These are phyloP conservation scores for Tolypocladium paradoxum DNA, from an alignment of 2,329 filamentous ascomycete genomes.

Conservation along the genomic window DNA sequence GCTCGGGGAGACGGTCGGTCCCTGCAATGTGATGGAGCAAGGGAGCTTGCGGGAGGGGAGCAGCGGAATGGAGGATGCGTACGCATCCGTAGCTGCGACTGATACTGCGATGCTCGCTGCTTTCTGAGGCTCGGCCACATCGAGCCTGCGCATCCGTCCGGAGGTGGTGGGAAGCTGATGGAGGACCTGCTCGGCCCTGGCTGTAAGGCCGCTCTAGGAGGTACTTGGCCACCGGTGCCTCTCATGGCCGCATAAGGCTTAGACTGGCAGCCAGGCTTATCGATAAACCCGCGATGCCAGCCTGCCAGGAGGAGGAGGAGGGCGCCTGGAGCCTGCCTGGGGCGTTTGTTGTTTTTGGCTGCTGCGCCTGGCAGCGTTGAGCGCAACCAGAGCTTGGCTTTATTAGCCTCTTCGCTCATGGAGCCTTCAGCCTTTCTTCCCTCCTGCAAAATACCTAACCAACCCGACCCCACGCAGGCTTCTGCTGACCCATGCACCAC, in stretches of 20 bases:
- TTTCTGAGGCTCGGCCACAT: not conserved
- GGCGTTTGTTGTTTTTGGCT: not conserved
- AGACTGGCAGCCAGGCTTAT: not conserved
- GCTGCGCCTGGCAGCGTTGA: not conserved
- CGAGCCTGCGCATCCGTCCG: not conserved
- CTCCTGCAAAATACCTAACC: conserved; percentile 5
- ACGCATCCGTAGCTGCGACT: not conserved
- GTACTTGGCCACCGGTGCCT: too few species aligned
- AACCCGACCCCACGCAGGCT: conserved; percentile 3
- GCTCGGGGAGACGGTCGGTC: not conserved
- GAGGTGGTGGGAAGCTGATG: too few species aligned
- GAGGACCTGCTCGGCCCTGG: too few species aligned
- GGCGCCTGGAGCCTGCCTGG: too few species aligned
- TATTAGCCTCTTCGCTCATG: conserved; percentile 2
- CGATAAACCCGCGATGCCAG: not conserved
- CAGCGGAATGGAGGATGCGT: not conserved
- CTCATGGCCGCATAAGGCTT: not conserved
- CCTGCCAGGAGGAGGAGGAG: not conserved
- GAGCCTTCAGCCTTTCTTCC: conserved; percentile 6
- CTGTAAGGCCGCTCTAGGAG: not conserved
- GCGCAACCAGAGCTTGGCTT: not conserved
- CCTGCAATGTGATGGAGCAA: not conserved
- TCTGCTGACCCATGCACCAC: conserved; percentile 5
- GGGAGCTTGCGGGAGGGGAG: not conserved
- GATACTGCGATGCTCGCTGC: not conserved